Conservation (phyloP, 768 basidiomycete genomes). For the Termitomyces sp. region DNA sequence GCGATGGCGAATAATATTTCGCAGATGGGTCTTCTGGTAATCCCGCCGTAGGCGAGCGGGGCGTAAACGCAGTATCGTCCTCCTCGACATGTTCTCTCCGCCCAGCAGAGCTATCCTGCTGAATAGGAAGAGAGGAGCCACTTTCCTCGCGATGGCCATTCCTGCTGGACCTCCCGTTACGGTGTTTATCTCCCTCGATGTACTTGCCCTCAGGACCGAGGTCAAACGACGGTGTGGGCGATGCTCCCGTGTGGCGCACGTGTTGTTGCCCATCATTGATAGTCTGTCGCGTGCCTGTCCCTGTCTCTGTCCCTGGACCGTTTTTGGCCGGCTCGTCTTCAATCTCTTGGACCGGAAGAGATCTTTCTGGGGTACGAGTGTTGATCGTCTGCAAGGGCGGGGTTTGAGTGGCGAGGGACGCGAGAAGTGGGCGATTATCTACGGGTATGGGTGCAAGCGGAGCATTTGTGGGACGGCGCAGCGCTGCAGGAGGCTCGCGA, state of each 20-base stretch:
- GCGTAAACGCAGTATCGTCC: conserved; percentile 46
- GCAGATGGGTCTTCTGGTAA: conserved; percentile 42
- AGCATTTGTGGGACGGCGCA: conserved; percentile 21
- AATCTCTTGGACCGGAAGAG: conserved; percentile 71
- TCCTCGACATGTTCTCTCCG: conserved; percentile 39
- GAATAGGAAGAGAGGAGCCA: no score
- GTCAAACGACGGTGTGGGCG: no score
- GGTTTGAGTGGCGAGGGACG: conserved; percentile 39
- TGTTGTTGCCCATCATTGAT: conserved; percentile 24
- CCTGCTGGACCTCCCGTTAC: no score
- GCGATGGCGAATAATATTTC: conserved; percentile 23
- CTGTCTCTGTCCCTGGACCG: conserved; percentile 4
- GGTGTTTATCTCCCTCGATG: no score
- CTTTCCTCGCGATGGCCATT: no score
- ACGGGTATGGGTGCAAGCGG: conserved; percentile 3
- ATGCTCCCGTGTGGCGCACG: conserved; percentile 19
- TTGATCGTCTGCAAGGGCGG: conserved; percentile 48
- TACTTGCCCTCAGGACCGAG: no score
- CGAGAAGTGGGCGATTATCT: conserved; percentile 26
- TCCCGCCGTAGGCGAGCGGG: conserved; percentile 59
- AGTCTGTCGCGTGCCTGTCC: conserved; percentile 14
- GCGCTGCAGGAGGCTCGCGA: no score
- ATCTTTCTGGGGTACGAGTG: conserved; percentile 62
- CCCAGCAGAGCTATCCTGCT: no score
- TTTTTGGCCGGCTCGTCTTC: conserved; percentile 55